Evolutionary conservation across 2,329 filamentous ascomycete genomes (phyloP).

Genomic region (Fonsecaea erecta): DNA sequence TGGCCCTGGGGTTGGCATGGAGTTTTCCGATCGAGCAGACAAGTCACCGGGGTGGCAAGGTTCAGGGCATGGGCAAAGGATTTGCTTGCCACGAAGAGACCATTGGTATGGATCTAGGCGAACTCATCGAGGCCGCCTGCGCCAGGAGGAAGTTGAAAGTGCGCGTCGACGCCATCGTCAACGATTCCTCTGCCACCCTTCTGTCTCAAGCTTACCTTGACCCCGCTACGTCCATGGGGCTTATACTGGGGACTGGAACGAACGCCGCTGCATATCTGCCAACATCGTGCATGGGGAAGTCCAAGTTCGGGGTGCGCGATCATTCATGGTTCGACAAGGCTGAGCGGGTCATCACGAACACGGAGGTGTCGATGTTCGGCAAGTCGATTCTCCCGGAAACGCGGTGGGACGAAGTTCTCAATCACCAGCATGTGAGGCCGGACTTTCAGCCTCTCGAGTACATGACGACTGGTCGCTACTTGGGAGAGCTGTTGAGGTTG

Average conservation of each 20-base stretch:
- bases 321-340: conserved; percentile 61
- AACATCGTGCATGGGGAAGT: conserved; percentile 56
- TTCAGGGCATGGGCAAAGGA: conserved; percentile 69
- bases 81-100: conserved; percentile 65
- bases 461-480: conserved; percentile 66
- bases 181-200: conserved; percentile 66
- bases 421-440: conserved; percentile 60
- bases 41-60: conserved; percentile 60
- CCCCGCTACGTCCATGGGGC: conserved; percentile 63
- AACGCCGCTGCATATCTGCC: conserved; percentile 69
- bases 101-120: conserved; percentile 63
- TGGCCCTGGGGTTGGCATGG: conserved; percentile 68
- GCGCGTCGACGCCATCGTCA: conserved; percentile 65
- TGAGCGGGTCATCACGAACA: conserved; percentile 68
- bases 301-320: conserved; percentile 62
- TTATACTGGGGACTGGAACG: conserved; percentile 68
- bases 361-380: conserved; percentile 69
- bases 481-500: conserved; percentile 66
- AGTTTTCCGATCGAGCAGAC: conserved; percentile 70
- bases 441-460: conserved; percentile 70
- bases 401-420: conserved; percentile 65
- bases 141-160: conserved; percentile 60
- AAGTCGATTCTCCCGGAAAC: conserved; percentile 61
- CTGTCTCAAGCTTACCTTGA: conserved; percentile 67
- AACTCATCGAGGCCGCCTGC: conserved; percentile 64